Conservation (phyloP, 208 protist species). For the Leishmania lainsoni region DNA sequence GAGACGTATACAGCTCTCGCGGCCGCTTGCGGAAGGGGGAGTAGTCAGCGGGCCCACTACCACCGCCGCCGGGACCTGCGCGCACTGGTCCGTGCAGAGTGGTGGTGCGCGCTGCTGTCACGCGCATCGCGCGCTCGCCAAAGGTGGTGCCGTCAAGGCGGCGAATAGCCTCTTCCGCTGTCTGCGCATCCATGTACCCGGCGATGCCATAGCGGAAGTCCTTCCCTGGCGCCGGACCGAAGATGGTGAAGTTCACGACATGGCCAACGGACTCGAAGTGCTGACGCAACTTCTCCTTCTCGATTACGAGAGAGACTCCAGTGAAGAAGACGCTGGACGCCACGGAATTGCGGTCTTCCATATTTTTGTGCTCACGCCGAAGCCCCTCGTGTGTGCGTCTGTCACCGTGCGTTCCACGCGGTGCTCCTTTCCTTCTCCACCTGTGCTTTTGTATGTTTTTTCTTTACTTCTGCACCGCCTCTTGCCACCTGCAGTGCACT, state of each 20-base stretch:
- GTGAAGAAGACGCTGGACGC: slow-evolving; percentile 79
- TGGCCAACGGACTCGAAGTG: slow-evolving; percentile 88
- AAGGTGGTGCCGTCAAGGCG: slow-evolving; percentile 79
- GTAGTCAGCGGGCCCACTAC: slow-evolving; percentile 25
- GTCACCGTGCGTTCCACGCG: neutral
- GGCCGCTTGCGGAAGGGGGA: slow-evolving; percentile 37
- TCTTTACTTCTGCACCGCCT: neutral
- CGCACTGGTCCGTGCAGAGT: slow-evolving; percentile 22
- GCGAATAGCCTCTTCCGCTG: slow-evolving; percentile 72
- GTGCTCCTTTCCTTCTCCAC: neutral
- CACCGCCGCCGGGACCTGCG: slow-evolving; percentile 24
- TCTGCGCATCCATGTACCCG: slow-evolving; percentile 79
- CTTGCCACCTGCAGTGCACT: neutral
- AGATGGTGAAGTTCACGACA: slow-evolving; percentile 71
- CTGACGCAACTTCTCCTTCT: slow-evolving; percentile 58
- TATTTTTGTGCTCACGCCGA: neutral
- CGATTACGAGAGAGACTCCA: slow-evolving; percentile 74
- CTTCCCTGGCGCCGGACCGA: slow-evolving; percentile 60
- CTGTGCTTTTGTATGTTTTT: neutral
- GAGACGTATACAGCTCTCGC: slow-evolving; percentile 20
- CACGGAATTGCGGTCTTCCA: slow-evolving; percentile 22
- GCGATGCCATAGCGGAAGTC: slow-evolving; percentile 80
- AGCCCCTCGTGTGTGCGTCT: neutral
- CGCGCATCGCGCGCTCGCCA: slow-evolving; percentile 71
- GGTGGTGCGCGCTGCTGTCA: slow-evolving; percentile 41